Evolutionary conservation across 805 yeast genomes (phyloP), one percentile per base, ranked within the genome.

Genomic region (Lipomyces anomalus): DNA sequence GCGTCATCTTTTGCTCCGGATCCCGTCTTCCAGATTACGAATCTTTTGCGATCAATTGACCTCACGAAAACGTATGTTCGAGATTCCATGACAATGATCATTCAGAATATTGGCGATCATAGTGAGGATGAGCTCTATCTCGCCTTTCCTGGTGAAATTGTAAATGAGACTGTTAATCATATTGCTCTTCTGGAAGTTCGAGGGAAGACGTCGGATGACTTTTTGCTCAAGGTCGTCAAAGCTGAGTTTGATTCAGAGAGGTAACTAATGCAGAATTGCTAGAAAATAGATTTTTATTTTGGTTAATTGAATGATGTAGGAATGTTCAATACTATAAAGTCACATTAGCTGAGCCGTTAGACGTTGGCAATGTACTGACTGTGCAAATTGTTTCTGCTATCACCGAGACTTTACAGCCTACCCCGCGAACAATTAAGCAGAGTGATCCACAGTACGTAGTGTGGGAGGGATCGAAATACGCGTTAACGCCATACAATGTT

Each of bases 401-500:
- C 46, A 70, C 76, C 26, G 68, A 72, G 46, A 61, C 67, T 29
- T 57, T 80, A 39, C 49, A 56, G 42, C 86, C 97, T 35, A 62
- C 74, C 42, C 97, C 97, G 1, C 73, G 71, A 42, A 66, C 70
- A 49, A 76, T 83, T 35, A 70, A 66, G 16, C 71, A 89, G 68
- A 68, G 66, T 6, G 84, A 76, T 21, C 66, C 66, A 28, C 97
- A 89, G 69, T 65, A 70, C 24, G 60, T 90, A 44, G 64, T 78
- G 35, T 66, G 78, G 52, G 64, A 68, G 37, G 73, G 82, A 29
- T 66, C 74, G 57, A 78, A 78, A 60, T 72, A 72, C 48, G 79
- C 83, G 20, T 66, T 73, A 49, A 73, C 84, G 34, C 73, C 83
- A 1, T 89, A 90, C 66, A 58, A 60, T 5, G 82, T 95, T 17